phyloP scores from a whole-genome alignment of 2,329 filamentous ascomycete genomes.

The Sclerotiophoma versabilis region DNA sequence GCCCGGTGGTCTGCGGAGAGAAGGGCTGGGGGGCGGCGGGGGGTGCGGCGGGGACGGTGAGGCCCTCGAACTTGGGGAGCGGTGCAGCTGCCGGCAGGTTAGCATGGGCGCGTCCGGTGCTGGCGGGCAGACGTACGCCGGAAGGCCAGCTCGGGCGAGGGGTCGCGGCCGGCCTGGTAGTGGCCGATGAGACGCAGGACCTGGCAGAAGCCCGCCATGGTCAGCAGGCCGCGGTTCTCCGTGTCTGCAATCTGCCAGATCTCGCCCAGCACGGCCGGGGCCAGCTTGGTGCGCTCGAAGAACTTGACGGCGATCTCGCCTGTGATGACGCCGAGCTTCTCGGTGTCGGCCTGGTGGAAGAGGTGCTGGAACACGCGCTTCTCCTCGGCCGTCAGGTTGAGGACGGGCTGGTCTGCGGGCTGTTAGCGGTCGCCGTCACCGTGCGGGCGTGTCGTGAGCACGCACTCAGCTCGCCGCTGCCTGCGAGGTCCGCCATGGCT shows the following conservation, averaged over 20 bases:
- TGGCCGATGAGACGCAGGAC: slow-evolving; percentile 94
- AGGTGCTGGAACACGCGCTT: slow-evolving; percentile 93
- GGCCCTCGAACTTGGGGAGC: slow-evolving; percentile 89
- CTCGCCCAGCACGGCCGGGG: slow-evolving; percentile 85
- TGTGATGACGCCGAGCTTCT: slow-evolving; percentile 90
- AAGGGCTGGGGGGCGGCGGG: slow-evolving; percentile 60
- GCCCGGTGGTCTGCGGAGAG: slow-evolving; percentile 47
- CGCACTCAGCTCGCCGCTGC: slow-evolving; percentile 46
- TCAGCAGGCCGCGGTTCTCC: slow-evolving; percentile 93
- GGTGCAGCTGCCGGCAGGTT: slow-evolving; percentile 66
- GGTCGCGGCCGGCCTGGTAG: slow-evolving; percentile 86
- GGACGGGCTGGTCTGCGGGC: slow-evolving; percentile 58
- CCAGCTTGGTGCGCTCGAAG: slow-evolving; percentile 93
- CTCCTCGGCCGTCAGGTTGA: slow-evolving; percentile 90
- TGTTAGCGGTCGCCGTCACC: slow-evolving; percentile 25
- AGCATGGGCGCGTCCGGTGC: slow-evolving; percentile 21
- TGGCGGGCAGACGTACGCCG: slow-evolving; percentile 64
- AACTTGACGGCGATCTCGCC: slow-evolving; percentile 97
- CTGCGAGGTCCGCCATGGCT: slow-evolving; percentile 48
- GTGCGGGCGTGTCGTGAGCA: not conserved
- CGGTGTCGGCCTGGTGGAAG: slow-evolving; percentile 90
- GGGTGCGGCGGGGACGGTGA: slow-evolving; percentile 60
- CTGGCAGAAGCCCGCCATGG: slow-evolving; percentile 89
- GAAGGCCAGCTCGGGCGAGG: slow-evolving; percentile 80
- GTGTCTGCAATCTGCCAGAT: slow-evolving; percentile 99